Percentiles rank a stretch among this genome's conserved stretches.
These are phyloP conservation scores for Acacia pycnantha DNA, from an alignment of 331 rosid species.

Conservation along the genomic window DNA sequence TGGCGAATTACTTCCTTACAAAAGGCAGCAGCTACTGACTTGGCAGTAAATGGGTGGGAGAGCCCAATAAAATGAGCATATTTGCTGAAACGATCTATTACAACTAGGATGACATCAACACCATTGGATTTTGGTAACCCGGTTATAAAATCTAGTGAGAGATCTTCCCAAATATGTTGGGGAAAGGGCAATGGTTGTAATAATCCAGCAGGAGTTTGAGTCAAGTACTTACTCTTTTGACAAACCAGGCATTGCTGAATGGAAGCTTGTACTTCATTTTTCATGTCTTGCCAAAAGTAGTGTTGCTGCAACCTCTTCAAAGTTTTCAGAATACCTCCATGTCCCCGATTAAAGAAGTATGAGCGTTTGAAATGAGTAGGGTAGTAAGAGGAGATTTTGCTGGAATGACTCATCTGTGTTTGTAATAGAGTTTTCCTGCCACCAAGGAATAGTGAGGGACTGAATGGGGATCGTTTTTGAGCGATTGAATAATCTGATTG, in stretches of 20 bases:
- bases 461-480: fast-evolving
- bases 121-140: neutral
- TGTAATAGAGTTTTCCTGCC: no score
- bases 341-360: no score
- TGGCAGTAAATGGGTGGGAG: fast-evolving
- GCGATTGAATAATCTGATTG: no score
- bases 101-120: neutral
- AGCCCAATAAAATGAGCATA: neutral
- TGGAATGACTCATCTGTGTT: no score
- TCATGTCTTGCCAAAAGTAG: no score
- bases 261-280: no score
- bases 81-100: neutral
- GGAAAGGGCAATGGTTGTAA: neutral
- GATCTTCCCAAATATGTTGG: neutral
- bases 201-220: neutral
- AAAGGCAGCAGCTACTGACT: no score
- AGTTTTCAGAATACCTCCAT: no score
- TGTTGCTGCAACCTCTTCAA: no score
- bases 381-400: fast-evolving
- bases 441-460: no score
- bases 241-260: neutral
- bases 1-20: neutral
- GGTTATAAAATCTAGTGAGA: neutral
- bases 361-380: fast-evolving
- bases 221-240: no score